These are phyloP conservation scores for Dalbergia oliveri DNA, from an alignment of 306 rosid genomes.

Conservation along the genomic window DNA sequence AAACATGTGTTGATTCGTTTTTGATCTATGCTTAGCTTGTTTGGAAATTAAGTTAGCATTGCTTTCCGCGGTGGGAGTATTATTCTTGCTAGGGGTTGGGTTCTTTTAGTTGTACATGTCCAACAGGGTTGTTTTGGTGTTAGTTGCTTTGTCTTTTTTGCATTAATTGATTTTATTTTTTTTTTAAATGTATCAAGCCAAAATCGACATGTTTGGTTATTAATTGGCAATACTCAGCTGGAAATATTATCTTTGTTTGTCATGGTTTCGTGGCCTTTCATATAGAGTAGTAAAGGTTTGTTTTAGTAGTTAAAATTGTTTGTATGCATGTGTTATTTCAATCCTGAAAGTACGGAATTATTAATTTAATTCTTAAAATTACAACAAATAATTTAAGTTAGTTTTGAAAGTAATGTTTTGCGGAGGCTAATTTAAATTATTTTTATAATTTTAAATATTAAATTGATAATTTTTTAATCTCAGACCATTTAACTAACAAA, in stretches of 20 bases:
- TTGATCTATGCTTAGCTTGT: background rate
- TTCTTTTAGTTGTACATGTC: background rate
- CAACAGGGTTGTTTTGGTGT: background rate
- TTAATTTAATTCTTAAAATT: too few species aligned
- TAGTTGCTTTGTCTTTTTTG: background rate
- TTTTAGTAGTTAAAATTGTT: too few species aligned
- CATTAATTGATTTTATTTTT: conserved; percentile 22
- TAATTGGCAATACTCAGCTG: background rate
- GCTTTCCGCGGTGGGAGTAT: background rate
- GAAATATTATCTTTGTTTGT: background rate
- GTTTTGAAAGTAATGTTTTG: too few species aligned
- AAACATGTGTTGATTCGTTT: background rate
- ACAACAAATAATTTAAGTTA: too few species aligned
- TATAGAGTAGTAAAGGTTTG: too few species aligned
- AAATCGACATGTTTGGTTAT: background rate
- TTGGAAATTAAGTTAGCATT: background rate
- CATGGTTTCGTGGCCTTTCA: background rate
- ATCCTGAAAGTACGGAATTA: too few species aligned
- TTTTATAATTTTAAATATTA: too few species aligned
- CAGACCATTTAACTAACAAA: too few species aligned
- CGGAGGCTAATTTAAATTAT: too few species aligned
- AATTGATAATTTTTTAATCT: too few species aligned
- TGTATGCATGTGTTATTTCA: too few species aligned
- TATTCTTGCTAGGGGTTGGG: background rate
- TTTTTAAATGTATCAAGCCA: background rate